Percentiles rank a stretch among this genome's conserved stretches.
Evolutionary conservation across 2,329 filamentous ascomycete genomes (phyloP).

Genomic region (Calonectria honghensis): DNA sequence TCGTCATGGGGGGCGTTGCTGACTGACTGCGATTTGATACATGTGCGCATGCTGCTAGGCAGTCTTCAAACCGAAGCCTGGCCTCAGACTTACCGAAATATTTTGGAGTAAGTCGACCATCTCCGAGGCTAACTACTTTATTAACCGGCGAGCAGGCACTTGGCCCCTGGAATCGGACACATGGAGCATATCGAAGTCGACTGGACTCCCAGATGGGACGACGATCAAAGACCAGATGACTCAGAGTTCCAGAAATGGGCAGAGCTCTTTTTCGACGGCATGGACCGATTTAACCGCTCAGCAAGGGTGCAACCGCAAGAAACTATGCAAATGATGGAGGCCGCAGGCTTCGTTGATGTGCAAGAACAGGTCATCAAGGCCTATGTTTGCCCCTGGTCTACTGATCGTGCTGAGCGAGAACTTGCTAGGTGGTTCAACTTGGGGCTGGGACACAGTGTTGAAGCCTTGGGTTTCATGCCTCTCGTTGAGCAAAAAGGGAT

Average conservation of each 20-base stretch:
- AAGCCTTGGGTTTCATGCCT: conserved; percentile 83
- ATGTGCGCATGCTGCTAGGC: conserved; percentile 86
- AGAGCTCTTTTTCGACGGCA: conserved; percentile 79
- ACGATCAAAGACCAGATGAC: conserved; percentile 74
- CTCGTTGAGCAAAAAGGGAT: conserved; percentile 73
- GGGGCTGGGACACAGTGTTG: conserved; percentile 82
- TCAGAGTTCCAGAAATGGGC: conserved; percentile 82
- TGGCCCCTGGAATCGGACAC: conserved; percentile 83
- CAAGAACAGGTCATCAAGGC: conserved; percentile 80
- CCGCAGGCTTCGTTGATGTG: conserved; percentile 87
- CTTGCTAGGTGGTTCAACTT: conserved; percentile 91
- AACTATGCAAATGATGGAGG: conserved; percentile 77
- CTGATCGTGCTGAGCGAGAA: conserved; percentile 77
- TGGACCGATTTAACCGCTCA: conserved; percentile 78
- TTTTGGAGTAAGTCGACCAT: conserved; percentile 73
- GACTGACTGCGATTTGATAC: conserved; percentile 85
- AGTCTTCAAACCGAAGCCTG: conserved; percentile 81
- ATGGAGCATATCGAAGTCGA: conserved; percentile 95
- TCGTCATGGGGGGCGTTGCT: conserved; percentile 73
- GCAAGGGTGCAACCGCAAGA: conserved; percentile 73
- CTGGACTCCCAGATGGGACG: conserved; percentile 83
- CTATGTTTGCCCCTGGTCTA: conserved; percentile 84
- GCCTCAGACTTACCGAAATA: conserved; percentile 82
- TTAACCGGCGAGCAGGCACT: conserved; percentile 72
- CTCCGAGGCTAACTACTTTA: background rate